Evolutionary conservation across 495 filamentous ascomycete genomes (phyloP).

Genomic region (Penicillium odoratum): DNA sequence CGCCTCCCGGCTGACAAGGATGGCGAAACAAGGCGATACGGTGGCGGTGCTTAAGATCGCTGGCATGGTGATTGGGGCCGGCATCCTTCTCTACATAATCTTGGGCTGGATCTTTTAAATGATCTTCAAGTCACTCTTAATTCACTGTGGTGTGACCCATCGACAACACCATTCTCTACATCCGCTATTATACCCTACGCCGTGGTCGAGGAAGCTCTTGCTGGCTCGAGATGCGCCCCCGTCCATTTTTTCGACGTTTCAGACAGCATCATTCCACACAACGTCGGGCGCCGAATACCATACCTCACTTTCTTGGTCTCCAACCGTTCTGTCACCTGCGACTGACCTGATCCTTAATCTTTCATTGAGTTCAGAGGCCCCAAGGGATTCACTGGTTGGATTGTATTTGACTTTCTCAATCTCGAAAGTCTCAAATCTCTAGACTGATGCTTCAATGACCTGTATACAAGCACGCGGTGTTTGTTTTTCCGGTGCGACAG

Average conservation of each 20-base stretch:
- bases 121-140: not conserved
- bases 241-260: not conserved
- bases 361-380: not conserved
- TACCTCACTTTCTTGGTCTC: not conserved
- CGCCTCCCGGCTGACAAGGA: conserved; percentile 81
- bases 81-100: conserved; percentile 74
- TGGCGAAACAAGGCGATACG: conserved; percentile 89
- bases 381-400: not conserved
- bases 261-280: not conserved
- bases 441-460: conserved; percentile 8
- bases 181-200: not conserved
- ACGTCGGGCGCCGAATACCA: not conserved
- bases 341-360: not conserved
- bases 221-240: conserved; percentile 18
- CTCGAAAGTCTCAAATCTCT: not conserved
- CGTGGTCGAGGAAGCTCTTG: conserved; percentile 17
- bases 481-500: conserved; percentile 1
- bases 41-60: conserved; percentile 87
- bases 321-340: not conserved
- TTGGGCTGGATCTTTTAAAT: conserved; percentile 64
- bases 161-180: not conserved
- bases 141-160: not conserved
- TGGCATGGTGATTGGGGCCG: conserved; percentile 73
- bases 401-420: not conserved
- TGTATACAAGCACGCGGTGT: conserved; percentile 4